Base-by-base conservation (phyloP, 2,329 filamentous ascomycete genomes). In the Diaporthe longicolla region DNA sequence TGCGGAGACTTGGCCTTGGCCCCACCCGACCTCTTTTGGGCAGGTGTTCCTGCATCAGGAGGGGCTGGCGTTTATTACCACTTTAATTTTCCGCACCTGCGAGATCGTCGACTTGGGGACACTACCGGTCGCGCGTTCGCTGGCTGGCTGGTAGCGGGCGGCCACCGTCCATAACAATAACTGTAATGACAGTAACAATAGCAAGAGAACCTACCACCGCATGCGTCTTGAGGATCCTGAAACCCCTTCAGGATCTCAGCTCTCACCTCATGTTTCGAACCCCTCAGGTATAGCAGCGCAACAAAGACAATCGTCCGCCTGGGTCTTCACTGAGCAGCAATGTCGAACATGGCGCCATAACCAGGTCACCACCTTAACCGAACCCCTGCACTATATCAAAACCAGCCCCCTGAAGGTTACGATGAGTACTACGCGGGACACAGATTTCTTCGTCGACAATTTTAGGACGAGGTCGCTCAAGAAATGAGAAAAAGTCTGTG, bases 41-140 rank as follows among this genome's bases (percentile, higher is more conserved):
- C 45, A 63, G 57, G 70, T 71, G 70, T 71, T 71, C 57, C 70
- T 71, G 70, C 70, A 54, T 63, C 57, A 63, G 43, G 70, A 71
- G 70, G 70, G 70, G 70, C 70, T 63, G 70, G 57, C 70, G 35
- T 71, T 63, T 55, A 71, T 71, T 61, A 61, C 48, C 70, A 32
- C 43, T 71, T 58, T 32, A 61, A 61, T 61, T 63, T 55, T 59
- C 70, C 57, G 70, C 57, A 24, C 57, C 48, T 54, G 45, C 57
- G 26, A 65, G 57, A 63, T 71, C 70, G 59, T 63, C 48, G 63
- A 54, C 63, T 68, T 54, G 63, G 63, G 63, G 63, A 68, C 48
- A 21, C 57, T 63, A 48, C 57, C 69, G 32, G 52, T 43, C 24
- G 43, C 55, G 35, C 15, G 40, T 32, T 29, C 24, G 59, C 59